Percentiles rank a stretch among this genome's conserved stretches.
Conservation (phyloP, 306 rosid species). For the Echinosophora koreensis region DNA sequence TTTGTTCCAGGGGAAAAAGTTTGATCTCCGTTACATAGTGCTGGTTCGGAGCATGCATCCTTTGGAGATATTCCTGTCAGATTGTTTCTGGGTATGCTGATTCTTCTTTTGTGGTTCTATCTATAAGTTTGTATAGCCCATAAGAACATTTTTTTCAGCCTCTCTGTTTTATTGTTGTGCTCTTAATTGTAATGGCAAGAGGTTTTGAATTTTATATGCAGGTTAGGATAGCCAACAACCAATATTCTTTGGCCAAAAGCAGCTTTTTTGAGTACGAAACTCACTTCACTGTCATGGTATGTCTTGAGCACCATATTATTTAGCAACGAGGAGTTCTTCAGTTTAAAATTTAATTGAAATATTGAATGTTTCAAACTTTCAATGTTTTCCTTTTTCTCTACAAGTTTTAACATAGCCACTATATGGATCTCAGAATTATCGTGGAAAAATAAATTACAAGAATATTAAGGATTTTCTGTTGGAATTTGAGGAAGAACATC, state of each 20-base stretch:
- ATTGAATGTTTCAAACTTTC: slow-evolving; percentile 33
- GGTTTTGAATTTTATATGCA: slow-evolving; percentile 53
- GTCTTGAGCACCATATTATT: slow-evolving; percentile 40
- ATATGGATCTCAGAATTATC: slow-evolving; percentile 71
- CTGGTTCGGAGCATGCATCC: slow-evolving; percentile 86
- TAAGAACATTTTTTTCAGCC: not conserved
- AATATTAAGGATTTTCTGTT: slow-evolving; percentile 72
- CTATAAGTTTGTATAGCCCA: not conserved
- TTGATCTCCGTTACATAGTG: slow-evolving; percentile 88
- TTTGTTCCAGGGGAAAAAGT: slow-evolving; percentile 85
- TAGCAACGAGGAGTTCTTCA: slow-evolving; percentile 25
- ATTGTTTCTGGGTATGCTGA: slow-evolving; percentile 90
- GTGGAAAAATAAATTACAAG: slow-evolving; percentile 81
- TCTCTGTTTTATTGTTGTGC: slow-evolving; percentile 9
- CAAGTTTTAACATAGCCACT: slow-evolving; percentile 44
- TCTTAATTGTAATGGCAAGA: slow-evolving; percentile 22
- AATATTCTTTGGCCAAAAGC: slow-evolving; percentile 76
- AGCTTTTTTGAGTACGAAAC: slow-evolving; percentile 96
- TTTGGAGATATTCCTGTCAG: slow-evolving; percentile 80
- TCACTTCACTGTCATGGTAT: slow-evolving; percentile 98
- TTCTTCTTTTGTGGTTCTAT: slow-evolving; percentile 31
- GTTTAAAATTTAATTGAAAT: slow-evolving; percentile 29
- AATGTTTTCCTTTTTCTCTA: slow-evolving; percentile 28
- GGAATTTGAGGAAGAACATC: slow-evolving; percentile 94
- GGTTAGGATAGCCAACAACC: slow-evolving; percentile 95